Evolutionary conservation across 768 basidiomycete species (phyloP).

Genomic region (Brasilioporus rufonigricans): DNA sequence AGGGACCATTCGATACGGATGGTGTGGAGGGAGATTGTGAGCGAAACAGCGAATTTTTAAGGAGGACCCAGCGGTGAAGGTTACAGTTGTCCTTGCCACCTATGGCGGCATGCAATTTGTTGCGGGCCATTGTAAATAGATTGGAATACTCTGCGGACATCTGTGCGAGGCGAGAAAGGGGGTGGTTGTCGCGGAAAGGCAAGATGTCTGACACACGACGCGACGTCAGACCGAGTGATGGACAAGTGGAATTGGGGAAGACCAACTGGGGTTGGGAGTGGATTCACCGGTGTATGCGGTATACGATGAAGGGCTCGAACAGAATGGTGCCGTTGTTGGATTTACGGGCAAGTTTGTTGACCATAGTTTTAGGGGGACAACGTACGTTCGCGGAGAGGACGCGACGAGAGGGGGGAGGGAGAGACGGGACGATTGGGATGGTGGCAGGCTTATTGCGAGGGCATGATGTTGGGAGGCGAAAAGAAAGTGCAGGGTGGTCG

Average conservation of each 20-base stretch:
- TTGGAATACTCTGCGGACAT: slow-evolving; percentile 50
- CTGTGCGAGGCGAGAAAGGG: slow-evolving; percentile 19
- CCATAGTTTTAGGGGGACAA: slow-evolving; percentile 56
- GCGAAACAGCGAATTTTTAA: slow-evolving; percentile 78
- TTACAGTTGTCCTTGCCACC: slow-evolving; percentile 64
- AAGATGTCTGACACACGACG: slow-evolving; percentile 20
- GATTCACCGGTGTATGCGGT: slow-evolving; percentile 72
- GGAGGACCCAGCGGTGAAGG: slow-evolving; percentile 83
- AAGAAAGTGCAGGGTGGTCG: slow-evolving; percentile 23
- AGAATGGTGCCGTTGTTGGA: slow-evolving; percentile 85
- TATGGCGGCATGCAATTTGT: slow-evolving; percentile 67
- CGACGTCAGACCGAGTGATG: not conserved
- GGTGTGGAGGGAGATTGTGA: slow-evolving; percentile 44
- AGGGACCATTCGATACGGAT: slow-evolving; percentile 20
- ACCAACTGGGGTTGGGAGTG: slow-evolving; percentile 21
- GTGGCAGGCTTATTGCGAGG: slow-evolving; percentile 28
- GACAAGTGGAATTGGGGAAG: not conserved
- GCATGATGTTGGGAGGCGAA: slow-evolving; percentile 37
- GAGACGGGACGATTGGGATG: slow-evolving; percentile 8
- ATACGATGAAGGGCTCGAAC: slow-evolving; percentile 84
- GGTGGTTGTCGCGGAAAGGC: slow-evolving; percentile 6
- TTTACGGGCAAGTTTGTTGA: slow-evolving; percentile 78
- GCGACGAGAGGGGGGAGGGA: slow-evolving; percentile 16
- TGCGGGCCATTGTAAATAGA: slow-evolving; percentile 64
- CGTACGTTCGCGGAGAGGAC: slow-evolving; percentile 25